Evolutionary conservation across 2,329 filamentous ascomycete species (phyloP), one percentile per base, ranked within the genome.

Genomic region (Aureobasidium subglaciale): DNA sequence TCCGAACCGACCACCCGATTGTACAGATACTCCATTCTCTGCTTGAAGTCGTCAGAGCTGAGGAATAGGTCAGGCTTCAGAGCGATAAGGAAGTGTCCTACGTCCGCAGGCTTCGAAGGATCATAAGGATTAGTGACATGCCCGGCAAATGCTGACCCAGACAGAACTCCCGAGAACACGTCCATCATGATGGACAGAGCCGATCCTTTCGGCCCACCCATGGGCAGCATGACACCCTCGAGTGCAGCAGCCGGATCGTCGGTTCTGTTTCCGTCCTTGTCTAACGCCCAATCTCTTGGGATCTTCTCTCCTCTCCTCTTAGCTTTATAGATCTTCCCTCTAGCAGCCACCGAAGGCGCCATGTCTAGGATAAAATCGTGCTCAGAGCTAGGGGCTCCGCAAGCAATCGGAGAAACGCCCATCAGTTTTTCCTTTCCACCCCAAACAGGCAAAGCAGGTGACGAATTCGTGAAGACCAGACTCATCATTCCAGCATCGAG

Each of bases 151-250:
- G 87, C 87, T 29, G 84, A 85, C 0, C 88, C 88, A 0, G 86
- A 89, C 0, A 93, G 64, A 0, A 88, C 85, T 0, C 88, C 88
- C 0, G 87, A 90, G 65, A 93, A 92, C 2, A 95, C 86, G 65
- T 93, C 88, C 89, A 93, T 93, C 86, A 90, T 92, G 55, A 93
- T 81, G 0, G 86, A 75, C 37, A 93, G 68, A 0, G 80, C 89
- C 2, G 85, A 88, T 0, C 89, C 89, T 68, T 93, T 93, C 0
- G 88, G 87, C 0, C 89, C 88, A 2, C 88, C 88, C 86, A 93
- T 90, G 0, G 88, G 88, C 18, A 92, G 71, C 88, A 93, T 92
- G 3, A 91, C 86, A 1, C 88, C 88, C 30, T 82, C 80, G 9
- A 93, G 71, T 0, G 88, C 89, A 18, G 76, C 77, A 1, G 76